Evolutionary conservation across 148 eudicot genomes (phyloP), one percentile per base, ranked within the genome.

Genomic region (Spergularia marina): DNA sequence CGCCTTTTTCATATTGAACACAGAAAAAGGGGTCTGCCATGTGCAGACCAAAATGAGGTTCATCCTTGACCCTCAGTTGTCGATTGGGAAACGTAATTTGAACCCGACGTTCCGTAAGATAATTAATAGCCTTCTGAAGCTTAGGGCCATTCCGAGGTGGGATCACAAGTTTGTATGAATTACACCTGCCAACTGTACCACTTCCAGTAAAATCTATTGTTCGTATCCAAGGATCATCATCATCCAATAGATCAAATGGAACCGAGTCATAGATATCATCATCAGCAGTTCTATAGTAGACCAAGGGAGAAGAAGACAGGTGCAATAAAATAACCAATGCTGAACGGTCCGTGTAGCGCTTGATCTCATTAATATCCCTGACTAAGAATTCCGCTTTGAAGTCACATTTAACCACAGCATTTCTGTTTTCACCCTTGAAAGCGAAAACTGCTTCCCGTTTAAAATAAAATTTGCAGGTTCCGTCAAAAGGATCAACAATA

Each of bases 201-300:
- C 88, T 79, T 0, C 79, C 79, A 0, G 92, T 89, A 77, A 91
- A 89, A 85, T 94, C 97, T 0, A 85, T 88, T 21, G 96, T 91
- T 20, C 97, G 83, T 41, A 92, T 90, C 98, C 98, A 94, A 30
- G 96, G 97, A 81, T 94, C 98, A 79, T 94, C 97, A 62, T 94
- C 98, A 72, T 94, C 98, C 71, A 94, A 81, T 74, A 90, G 65
- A 77, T 90, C 91, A 80, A 76, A 90, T 1, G 97, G 87, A 65
- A 86, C 87, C 0, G 96, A 68, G 20, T 68, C 85, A 70, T 71
- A 82, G 52, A 94, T 84, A 71, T 94, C 98, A 64, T 94, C 98
- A 77, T 91, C 96, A 0, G 96, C 98, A 13, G 97, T 91, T 80
- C 98, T 82, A 63, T 90, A 94, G 70, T 78, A 85, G 47, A 94